Base-by-base conservation (phyloP, 805 yeast genomes). In the Hanseniaspora valbyensis region DNA sequence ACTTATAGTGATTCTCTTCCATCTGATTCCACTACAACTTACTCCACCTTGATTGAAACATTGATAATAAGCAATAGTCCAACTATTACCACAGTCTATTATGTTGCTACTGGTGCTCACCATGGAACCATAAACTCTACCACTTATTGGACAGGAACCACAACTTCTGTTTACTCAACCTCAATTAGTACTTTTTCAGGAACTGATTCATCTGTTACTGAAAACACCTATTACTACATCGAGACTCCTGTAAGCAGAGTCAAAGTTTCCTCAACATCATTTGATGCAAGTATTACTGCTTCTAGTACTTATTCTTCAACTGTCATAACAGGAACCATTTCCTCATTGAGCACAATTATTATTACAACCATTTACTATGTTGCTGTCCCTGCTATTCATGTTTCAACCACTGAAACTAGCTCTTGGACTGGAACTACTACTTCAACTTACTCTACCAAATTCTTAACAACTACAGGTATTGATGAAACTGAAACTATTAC, bases 281-380 rank as follows among this genome's bases (percentile, higher is more conserved):
- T 16, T 16, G 12, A 32, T 13, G 32, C 44, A 16, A 14, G 42
- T n/a, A n/a, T 41, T 4, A 38, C 36, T 5, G 14, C 33, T 8
- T 7, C 37, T 1, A 18, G 36, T 8, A 50, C 52, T 16, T 50
- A 42, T 14, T 37, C 52, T 3, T 38, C 39, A 10, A 18, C 19
- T 9, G 33, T 50, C 2, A 28, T 38, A 14, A 50, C 52, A 8
- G 22, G 16, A 12, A 16, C 28, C 2, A 19, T 43, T 3, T 18
- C 34, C 1, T 25, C 34, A 9, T 18, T 38, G 1, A 40, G 26
- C 30, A 39, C 49, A 19, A 26, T 38, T 24, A 18, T 44, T 8
- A 50, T 50, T 18, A 41, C 54, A 10, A 56, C 58, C 1, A 28
- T 56, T 36, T 56, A 54, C 42, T 42, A 39, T 39, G 56, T 57